A percentile compares a stretch with the other conserved stretches of the same genome.
Conservation (phyloP, 139 green algal species). For the Edaphochlamys debaryana region DNA sequence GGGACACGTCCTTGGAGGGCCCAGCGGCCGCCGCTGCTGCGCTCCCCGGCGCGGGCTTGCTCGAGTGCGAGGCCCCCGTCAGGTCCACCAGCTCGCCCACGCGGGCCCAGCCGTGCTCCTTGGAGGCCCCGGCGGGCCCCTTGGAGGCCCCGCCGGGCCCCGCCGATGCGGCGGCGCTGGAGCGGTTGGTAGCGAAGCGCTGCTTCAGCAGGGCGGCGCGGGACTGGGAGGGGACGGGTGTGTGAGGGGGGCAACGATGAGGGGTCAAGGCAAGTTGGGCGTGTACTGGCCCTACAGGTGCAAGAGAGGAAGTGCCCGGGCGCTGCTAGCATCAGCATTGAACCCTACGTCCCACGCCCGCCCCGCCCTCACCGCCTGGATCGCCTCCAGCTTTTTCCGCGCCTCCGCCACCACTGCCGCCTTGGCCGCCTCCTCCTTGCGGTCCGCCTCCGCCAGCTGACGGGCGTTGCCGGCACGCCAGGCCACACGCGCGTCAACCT, state of each 20-base stretch:
- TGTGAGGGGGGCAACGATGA: too few species aligned
- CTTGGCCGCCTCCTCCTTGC: not conserved
- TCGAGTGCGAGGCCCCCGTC: too few species aligned
- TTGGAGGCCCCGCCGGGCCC: not conserved
- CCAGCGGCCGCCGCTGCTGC: too few species aligned
- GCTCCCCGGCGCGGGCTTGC: too few species aligned
- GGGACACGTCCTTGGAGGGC: too few species aligned
- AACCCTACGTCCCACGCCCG: too few species aligned
- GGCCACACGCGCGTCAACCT: constrained; percentile 12
- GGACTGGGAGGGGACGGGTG: too few species aligned
- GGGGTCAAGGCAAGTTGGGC: too few species aligned
- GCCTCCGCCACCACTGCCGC: constrained; percentile 1
- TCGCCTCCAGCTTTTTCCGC: not conserved
- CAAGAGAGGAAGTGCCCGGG: too few species aligned
- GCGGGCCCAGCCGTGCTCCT: constrained; percentile 15
- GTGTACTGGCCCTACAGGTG: too few species aligned
- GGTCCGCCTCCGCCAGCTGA: not conserved
- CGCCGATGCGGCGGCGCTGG: not conserved
- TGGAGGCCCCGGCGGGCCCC: too few species aligned
- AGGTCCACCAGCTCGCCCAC: constrained; percentile 32
- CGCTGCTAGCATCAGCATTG: too few species aligned
- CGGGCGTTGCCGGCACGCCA: constrained; percentile 17
- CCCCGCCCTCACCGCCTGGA: constrained; percentile 33
- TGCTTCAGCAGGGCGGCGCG: constrained; percentile 21
- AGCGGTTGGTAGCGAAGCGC: constrained; percentile 26